Evolutionary conservation across 1,284 basidiomycete genomes (phyloP).

Genomic region (Malassezia caprae): DNA sequence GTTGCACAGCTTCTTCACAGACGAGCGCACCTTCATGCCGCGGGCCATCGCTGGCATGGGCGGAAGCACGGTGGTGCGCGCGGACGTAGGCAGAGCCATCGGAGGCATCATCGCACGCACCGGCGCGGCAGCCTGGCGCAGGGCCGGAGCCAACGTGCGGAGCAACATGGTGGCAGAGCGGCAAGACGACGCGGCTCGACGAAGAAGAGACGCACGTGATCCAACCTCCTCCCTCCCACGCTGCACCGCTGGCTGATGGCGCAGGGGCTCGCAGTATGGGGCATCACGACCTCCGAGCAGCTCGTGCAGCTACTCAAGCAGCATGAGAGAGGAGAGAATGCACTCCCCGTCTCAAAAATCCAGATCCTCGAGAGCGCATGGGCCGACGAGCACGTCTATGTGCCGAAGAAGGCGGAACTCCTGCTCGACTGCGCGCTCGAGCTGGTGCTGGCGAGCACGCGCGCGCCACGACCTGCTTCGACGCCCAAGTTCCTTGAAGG

Average conservation of each 20-base stretch:
- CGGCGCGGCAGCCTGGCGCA: constrained; percentile 15
- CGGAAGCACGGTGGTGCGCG: constrained; percentile 15
- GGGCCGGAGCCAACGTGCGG: constrained; percentile 15
- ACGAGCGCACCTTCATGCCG: constrained; percentile 92
- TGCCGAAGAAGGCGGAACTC: constrained; percentile 30
- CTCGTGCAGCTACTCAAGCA: constrained; percentile 31
- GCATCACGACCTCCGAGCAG: constrained; percentile 33
- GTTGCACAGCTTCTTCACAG: constrained; percentile 62
- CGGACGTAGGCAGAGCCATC: constrained; percentile 8
- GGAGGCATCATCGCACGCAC: constrained; percentile 17
- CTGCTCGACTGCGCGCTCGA: constrained; percentile 28
- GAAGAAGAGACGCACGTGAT: constrained; percentile 4
- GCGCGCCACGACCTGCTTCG: constrained; percentile 8
- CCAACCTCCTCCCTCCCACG: not conserved
- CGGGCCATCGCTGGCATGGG: constrained; percentile 47
- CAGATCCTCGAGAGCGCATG: constrained; percentile 22
- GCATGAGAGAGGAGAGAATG: not conserved
- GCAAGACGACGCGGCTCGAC: not conserved
- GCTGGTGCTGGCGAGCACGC: constrained; percentile 20
- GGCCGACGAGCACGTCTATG: constrained; percentile 18
- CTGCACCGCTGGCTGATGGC: constrained; percentile 2
- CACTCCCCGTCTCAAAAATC: constrained; percentile 11
- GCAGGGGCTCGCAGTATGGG: constrained; percentile 18
- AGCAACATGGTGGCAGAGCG: constrained; percentile 16
- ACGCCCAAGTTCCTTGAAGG: not conserved